Percentiles rank a stretch among this genome's conserved stretches.
These are phyloP conservation scores for Breviolum minutum DNA, from an alignment of 73 alveolate genomes.

Conservation along the genomic window DNA sequence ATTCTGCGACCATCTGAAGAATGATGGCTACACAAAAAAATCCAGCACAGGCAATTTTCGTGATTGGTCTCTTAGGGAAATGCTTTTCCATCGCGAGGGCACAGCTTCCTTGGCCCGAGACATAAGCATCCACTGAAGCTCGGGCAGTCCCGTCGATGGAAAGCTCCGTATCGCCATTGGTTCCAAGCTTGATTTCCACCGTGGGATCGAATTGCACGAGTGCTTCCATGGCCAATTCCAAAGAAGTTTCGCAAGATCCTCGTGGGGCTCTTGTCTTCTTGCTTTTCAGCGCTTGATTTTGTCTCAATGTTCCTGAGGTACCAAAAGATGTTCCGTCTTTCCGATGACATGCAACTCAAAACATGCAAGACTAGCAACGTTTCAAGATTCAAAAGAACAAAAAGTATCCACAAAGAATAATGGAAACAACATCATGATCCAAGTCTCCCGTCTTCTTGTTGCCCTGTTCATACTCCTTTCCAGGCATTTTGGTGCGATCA, in stretches of 20 bases:
- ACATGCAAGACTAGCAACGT: neutral
- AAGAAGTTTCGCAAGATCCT: neutral
- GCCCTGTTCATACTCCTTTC: neutral
- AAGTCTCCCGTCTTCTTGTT: neutral
- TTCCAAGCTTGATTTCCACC: neutral
- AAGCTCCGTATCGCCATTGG: slow-evolving; percentile 7
- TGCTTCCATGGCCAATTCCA: slow-evolving; percentile 1
- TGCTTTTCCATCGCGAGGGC: neutral
- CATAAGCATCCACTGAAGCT: slow-evolving; percentile 10
- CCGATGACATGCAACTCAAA: neutral
- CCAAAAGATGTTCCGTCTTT: neutral
- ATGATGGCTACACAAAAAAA: neutral
- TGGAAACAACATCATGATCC: neutral
- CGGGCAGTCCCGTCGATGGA: neutral
- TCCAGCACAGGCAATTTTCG: neutral
- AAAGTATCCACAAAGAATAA: neutral
- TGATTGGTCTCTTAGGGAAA: slow-evolving; percentile 1
- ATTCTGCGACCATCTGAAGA: neutral
- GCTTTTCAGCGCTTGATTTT: neutral
- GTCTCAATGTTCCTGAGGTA: neutral
- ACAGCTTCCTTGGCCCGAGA: slow-evolving; percentile 14
- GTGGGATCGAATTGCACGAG: slow-evolving; percentile 15
- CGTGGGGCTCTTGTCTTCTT: neutral
- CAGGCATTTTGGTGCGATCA: neutral
- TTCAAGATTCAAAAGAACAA: neutral